These are phyloP conservation scores for Mytilinidion resinicola DNA, from an alignment of 495 filamentous ascomycete species.

Conservation along the genomic window DNA sequence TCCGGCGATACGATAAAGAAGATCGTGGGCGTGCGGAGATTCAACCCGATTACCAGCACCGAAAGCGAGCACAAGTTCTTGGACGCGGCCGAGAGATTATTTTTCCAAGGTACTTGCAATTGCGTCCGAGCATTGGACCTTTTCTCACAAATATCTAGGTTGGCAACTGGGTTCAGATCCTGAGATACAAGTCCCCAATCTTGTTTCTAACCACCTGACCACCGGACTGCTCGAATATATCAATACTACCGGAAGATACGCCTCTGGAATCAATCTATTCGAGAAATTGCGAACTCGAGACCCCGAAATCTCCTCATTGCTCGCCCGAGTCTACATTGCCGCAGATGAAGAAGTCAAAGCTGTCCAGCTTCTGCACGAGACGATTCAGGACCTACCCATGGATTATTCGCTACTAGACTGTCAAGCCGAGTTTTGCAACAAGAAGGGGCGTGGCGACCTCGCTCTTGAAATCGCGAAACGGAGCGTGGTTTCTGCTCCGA, in stretches of 20 bases:
- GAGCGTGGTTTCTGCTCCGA: conserved; percentile 87
- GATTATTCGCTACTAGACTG: conserved; percentile 91
- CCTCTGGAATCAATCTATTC: conserved; percentile 95
- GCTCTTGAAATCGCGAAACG: conserved; percentile 90
- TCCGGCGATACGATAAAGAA: conserved; percentile 84
- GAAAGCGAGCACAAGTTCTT: conserved; percentile 96
- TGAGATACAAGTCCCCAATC: conserved; percentile 93
- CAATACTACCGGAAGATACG: conserved; percentile 86
- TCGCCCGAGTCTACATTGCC: conserved; percentile 82
- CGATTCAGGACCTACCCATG: conserved; percentile 86
- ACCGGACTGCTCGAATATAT: conserved; percentile 93
- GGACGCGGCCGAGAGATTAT: conserved; percentile 88
- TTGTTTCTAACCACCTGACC: conserved; percentile 92
- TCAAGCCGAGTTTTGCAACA: conserved; percentile 86
- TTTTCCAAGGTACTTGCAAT: conserved; percentile 69
- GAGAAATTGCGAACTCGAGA: conserved; percentile 89
- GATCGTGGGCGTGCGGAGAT: conserved; percentile 87
- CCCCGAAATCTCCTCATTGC: conserved; percentile 85
- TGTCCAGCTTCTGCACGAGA: conserved; percentile 78
- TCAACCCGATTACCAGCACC: conserved; percentile 95
- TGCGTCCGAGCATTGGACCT: no score
- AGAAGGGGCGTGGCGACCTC: conserved; percentile 78
- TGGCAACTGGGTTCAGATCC: conserved; percentile 96
- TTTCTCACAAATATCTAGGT: conserved; percentile 43
- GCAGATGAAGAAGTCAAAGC: conserved; percentile 96